These are phyloP conservation scores for Pichia sp. DNA, from an alignment of 1,139 yeast genomes.

Conservation along the genomic window DNA sequence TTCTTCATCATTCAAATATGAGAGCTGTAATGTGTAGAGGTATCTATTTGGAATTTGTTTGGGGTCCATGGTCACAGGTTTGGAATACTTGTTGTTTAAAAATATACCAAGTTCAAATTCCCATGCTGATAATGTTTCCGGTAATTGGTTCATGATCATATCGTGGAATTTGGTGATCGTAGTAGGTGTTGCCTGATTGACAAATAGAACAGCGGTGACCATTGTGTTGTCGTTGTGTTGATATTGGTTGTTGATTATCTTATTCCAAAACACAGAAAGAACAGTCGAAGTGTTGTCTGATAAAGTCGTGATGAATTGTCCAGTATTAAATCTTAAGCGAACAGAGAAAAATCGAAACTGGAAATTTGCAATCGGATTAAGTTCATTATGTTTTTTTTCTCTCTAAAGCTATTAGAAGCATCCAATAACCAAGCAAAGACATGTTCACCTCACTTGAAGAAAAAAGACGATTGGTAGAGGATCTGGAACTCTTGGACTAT, in stretches of 20 bases:
- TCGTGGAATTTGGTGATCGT: constrained; percentile 68
- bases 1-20: constrained; percentile 44
- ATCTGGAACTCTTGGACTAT: constrained; percentile 54
- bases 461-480: constrained; percentile 43
- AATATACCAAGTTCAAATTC: constrained; percentile 61
- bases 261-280: too few species aligned
- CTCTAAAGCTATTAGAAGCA: too few species aligned
- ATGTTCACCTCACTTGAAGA: constrained; percentile 33
- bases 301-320: too few species aligned
- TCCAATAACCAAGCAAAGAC: neutral
- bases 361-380: neutral
- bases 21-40: constrained; percentile 55
- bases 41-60: constrained; percentile 45
- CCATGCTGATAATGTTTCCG: constrained; percentile 62
- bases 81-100: constrained; percentile 56
- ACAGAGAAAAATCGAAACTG: neutral
- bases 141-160: constrained; percentile 61
- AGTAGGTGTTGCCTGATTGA: constrained; percentile 58
- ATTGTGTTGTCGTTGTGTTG: too few species aligned
- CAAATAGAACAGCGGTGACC: constrained; percentile 43
- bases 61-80: constrained; percentile 40
- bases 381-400: too few species aligned
- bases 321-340: neutral
- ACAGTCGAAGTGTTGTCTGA: neutral
- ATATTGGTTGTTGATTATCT: too few species aligned